phyloP scores from a whole-genome alignment of 306 rosid genomes.

The Vicia faba region DNA sequence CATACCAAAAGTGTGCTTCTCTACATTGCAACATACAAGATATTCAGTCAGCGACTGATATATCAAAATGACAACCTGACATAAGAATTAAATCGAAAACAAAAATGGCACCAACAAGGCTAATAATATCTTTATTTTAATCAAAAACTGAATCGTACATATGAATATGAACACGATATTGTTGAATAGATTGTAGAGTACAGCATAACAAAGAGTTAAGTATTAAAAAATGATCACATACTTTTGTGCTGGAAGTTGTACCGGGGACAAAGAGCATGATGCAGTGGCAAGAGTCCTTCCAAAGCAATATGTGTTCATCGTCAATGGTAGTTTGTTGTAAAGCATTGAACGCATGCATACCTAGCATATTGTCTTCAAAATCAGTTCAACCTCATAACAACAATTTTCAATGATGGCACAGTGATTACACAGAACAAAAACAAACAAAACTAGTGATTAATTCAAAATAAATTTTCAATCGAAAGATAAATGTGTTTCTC shows the following conservation, averaged over 20 bases:
- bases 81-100: conserved; percentile 1
- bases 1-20: conserved; percentile 90
- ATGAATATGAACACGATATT: not conserved
- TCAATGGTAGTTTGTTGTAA: conserved; percentile 29
- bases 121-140: not conserved
- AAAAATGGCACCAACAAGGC: not conserved
- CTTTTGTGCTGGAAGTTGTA: conserved; percentile 70
- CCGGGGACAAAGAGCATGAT: conserved; percentile 51
- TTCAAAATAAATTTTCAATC: not conserved
- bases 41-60: not conserved
- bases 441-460: not conserved
- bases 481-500: conserved; percentile 25
- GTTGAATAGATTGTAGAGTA: no score
- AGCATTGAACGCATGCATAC: conserved; percentile 44
- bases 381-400: not conserved
- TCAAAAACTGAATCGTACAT: not conserved
- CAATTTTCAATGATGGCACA: not conserved
- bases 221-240: conserved; percentile 35
- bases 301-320: conserved; percentile 57
- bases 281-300: conserved; percentile 56
- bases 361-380: conserved; percentile 22
- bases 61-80: conserved; percentile 9
- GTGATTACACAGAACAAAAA: not conserved
- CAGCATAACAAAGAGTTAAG: not conserved
- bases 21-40: conserved; percentile 44